Percentiles rank a stretch among this genome's conserved stretches.
phyloP scores from a whole-genome alignment of 768 basidiomycete species.

The Termitomyces eurrhizus region DNA sequence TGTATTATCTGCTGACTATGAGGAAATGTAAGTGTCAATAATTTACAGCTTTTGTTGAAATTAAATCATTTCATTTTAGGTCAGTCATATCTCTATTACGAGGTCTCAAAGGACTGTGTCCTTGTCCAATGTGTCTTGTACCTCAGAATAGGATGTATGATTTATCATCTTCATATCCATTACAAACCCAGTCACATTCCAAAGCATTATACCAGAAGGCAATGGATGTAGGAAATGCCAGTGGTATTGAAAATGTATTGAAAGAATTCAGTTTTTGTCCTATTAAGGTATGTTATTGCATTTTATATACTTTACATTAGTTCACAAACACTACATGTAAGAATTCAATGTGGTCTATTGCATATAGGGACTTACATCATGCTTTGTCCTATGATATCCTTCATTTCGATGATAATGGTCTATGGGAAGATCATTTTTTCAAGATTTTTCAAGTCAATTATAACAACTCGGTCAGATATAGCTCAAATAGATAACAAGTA shows the following conservation, averaged over 20 bases:
- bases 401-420: neutral
- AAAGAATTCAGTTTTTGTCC: neutral
- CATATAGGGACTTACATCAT: neutral
- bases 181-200: neutral
- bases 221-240: neutral
- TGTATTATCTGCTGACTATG: neutral
- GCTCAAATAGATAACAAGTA: neutral
- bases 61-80: neutral
- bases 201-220: neutral
- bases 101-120: neutral
- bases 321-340: too few relatives aligned
- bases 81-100: neutral
- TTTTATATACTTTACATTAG: too few relatives aligned
- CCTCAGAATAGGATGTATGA: neutral
- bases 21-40: neutral
- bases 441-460: neutral
- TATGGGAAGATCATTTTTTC: neutral
- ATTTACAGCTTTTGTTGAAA: too few relatives aligned
- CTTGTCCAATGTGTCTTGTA: neutral
- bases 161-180: neutral
- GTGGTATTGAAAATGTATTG: neutral
- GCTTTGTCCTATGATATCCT: neutral
- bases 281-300: neutral
- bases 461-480: neutral
- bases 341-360: neutral